Base-by-base conservation (phyloP, 495 filamentous ascomycete genomes). In the Articulospora tetracladia region DNA sequence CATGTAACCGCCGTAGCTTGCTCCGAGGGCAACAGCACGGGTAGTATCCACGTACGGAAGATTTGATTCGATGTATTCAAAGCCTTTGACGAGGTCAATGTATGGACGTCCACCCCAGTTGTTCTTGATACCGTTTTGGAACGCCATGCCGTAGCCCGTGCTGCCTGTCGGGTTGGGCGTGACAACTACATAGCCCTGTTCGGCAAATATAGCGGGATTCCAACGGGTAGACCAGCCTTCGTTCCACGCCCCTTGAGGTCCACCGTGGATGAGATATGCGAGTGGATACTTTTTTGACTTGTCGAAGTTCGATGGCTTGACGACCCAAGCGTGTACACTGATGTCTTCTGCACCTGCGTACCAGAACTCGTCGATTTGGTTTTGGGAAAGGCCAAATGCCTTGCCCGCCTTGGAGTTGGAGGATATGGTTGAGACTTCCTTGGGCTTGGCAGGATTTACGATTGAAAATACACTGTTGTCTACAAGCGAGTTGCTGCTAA, bases 191-290 rank as follows among this genome's bases (percentile, higher is more conserved):
- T 95, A 96, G 13, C 92, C 93, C 68, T 95, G 90, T 70, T 96
- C 92, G 3, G 93, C 92, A 68, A 93, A 96, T 3, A 95, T 80
- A 7, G 90, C 91, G 0, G 90, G 91, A 62, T 97, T 97, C 93
- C 93, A 96, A 17, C 93, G 78, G 0, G 89, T 96, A 60, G 82
- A 87, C 92, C 92, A 96, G 27, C 82, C 74, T 67, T 96, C 90
- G 6, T 77, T 80, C 91, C 92, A 96, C 0, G 89, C 86, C 7
- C 88, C 88, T 68, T 96, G 92, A 0, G 92, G 92, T 22, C 93
- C 93, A 53, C 93, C 93, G 63, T 97, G 93, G 51, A 97, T 89
- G 39, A 96, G 68, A 62, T 91, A 91, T 1, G 86, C 85, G 30
- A 97, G 73, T 0, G 92, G 92, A 69, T 96, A 96, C 63, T 86